These are phyloP conservation scores for Teratosphaeria gauchensis DNA, from an alignment of 2,329 filamentous ascomycete genomes.

Conservation along the genomic window DNA sequence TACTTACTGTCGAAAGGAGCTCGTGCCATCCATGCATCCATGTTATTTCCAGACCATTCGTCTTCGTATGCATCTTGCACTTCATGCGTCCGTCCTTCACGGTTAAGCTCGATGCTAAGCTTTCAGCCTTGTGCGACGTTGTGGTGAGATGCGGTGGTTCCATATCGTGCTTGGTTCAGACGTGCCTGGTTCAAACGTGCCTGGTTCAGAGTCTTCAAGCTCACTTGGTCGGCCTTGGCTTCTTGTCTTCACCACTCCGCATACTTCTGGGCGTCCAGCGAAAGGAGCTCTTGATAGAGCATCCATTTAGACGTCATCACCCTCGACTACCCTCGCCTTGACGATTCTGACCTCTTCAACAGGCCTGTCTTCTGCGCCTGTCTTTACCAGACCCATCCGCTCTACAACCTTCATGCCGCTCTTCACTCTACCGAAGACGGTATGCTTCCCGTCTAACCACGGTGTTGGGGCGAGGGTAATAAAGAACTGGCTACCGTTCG, in stretches of 20 bases:
- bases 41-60: no score
- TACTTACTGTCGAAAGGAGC: no score
- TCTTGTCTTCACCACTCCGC: not conserved
- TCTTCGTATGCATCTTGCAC: no score
- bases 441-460: conserved; percentile 95
- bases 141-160: not conserved
- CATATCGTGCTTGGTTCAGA: not conserved
- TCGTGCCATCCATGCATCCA: no score
- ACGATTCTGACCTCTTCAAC: conserved; percentile 73
- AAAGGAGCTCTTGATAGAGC: not conserved
- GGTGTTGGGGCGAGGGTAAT: conserved; percentile 89
- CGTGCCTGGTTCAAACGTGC: not conserved
- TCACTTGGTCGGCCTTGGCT: not conserved
- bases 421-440: conserved; percentile 88
- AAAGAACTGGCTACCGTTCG: conserved; percentile 94
- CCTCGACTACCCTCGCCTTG: conserved; percentile 58
- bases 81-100: not conserved
- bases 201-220: not conserved
- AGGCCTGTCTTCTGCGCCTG: conserved; percentile 69
- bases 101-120: not conserved
- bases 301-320: not conserved
- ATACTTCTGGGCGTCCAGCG: not conserved
- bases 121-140: not conserved
- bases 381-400: conserved; percentile 81
- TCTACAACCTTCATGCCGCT: conserved; percentile 73